Evolutionary conservation across 2,329 filamentous ascomycete species (phyloP).

Genomic region (Bipolaris gigantea): DNA sequence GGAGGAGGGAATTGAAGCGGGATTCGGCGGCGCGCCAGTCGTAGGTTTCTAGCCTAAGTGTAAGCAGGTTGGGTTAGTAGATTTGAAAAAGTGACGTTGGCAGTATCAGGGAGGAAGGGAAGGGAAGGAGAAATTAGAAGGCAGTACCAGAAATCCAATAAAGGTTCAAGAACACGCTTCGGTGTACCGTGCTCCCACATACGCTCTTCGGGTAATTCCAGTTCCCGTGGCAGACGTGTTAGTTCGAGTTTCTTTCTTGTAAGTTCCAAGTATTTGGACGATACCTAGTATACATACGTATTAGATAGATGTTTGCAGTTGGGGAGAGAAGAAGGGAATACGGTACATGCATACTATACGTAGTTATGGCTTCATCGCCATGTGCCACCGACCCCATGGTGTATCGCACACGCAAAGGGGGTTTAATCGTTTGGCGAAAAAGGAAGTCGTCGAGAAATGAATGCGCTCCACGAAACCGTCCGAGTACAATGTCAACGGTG

Average conservation of each 20-base stretch:
- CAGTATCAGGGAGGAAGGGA: too few relatives aligned
- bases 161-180: slow-evolving; percentile 63
- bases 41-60: slow-evolving; percentile 67
- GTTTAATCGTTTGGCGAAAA: too few relatives aligned
- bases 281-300: slow-evolving; percentile 55
- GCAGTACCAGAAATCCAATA: slow-evolving; percentile 63
- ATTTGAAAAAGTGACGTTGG: too few relatives aligned
- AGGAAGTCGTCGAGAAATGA: too few relatives aligned
- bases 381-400: slow-evolving; percentile 3
- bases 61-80: too few relatives aligned
- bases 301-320: neutral
- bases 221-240: slow-evolving; percentile 65
- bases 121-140: neutral
- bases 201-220: slow-evolving; percentile 51
- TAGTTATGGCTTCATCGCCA: slow-evolving; percentile 27
- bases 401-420: too few relatives aligned
- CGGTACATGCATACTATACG: slow-evolving; percentile 41
- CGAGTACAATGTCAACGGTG: too few relatives aligned
- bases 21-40: slow-evolving; percentile 65
- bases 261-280: slow-evolving; percentile 66
- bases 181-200: slow-evolving; percentile 60
- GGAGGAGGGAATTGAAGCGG: slow-evolving; percentile 59
- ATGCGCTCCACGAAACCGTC: too few relatives aligned
- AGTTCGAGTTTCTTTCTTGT: slow-evolving; percentile 69
- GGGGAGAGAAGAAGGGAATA: neutral